phyloP scores from a whole-genome alignment of 768 basidiomycete genomes.

The Tulasnella sp. region DNA sequence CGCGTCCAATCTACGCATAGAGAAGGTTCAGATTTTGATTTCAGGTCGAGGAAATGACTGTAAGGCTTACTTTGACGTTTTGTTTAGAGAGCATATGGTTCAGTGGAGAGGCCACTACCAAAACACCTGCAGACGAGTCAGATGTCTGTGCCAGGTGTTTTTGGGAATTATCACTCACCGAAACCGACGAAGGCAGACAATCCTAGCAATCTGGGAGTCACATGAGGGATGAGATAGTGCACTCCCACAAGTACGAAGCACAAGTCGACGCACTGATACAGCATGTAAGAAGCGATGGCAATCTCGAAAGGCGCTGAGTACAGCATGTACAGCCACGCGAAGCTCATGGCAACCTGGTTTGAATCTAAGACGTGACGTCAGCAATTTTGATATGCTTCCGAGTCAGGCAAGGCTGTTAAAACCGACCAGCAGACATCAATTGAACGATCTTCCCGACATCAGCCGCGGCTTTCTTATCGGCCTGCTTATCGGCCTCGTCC shows the following conservation, averaged over 20 bases:
- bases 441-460: conserved; percentile 77
- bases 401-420: conserved; percentile 34
- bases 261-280: conserved; percentile 56
- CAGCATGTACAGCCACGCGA: conserved; percentile 49
- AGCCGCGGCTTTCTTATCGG: conserved; percentile 17
- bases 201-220: conserved; percentile 42
- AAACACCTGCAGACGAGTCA: conserved; percentile 25
- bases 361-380: neutral
- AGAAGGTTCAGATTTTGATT: neutral
- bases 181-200: conserved; percentile 68
- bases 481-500: conserved; percentile 9
- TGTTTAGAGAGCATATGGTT: conserved; percentile 55
- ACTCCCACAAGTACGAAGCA: neutral
- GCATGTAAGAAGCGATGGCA: conserved; percentile 54
- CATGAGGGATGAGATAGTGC: neutral
- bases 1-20: conserved; percentile 28
- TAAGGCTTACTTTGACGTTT: conserved; percentile 27
- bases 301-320: conserved; percentile 68
- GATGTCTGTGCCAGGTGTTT: conserved; percentile 20
- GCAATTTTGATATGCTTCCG: neutral
- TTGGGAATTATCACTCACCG: conserved; percentile 2
- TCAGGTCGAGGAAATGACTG: neutral
- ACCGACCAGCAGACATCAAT: conserved; percentile 49
- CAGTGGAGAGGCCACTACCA: conserved; percentile 56
- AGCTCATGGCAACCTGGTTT: conserved; percentile 37